A percentile compares a stretch with the other conserved stretches of the same genome.
These are phyloP conservation scores for barrel medic (Medicago truncatula) DNA, from an alignment of 306 rosid species.

Conservation along the genomic window MtrunA17r5.0-ANR NC_053046.1:34525501-34526000, in stretches of 20 bases:
- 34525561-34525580: neutral
- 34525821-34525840: neutral
- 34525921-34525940: too few species aligned
- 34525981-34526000: too few species aligned
- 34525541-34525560: slow-evolving; percentile 8
- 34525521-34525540: neutral
- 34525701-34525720: slow-evolving; percentile 71
- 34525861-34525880: too few species aligned
- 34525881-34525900: too few species aligned
- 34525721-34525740: slow-evolving; percentile 42
- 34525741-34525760: slow-evolving; percentile 1
- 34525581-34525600: neutral
- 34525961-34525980: too few species aligned
- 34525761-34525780: neutral
- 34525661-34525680: slow-evolving; percentile 86
- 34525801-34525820: neutral
- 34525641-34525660: slow-evolving; percentile 77
- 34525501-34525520: neutral
- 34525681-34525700: slow-evolving; percentile 77
- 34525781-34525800: neutral
- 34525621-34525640: slow-evolving; percentile 48
- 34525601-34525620: neutral
- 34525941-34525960: too few species aligned
- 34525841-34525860: neutral
- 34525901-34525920: too few species aligned